Evolutionary conservation across 371 early-diverging fungal species (phyloP).

Genomic region (Apophysomyces elegans): DNA sequence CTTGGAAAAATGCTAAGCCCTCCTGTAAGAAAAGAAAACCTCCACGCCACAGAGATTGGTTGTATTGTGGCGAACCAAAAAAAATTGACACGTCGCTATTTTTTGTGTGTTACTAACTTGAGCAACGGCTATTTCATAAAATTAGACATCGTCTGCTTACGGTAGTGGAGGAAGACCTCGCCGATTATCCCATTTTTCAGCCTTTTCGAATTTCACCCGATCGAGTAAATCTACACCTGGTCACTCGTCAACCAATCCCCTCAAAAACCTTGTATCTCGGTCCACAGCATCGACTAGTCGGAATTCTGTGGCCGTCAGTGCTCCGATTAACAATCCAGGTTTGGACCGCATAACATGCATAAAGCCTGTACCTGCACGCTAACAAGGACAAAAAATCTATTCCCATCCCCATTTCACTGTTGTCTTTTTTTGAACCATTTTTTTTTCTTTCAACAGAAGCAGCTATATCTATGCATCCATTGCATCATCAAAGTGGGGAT

Average conservation of each 20-base stretch:
- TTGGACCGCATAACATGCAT: neutral
- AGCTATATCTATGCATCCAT: slow-evolving; percentile 53
- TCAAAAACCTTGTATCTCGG: slow-evolving; percentile 35
- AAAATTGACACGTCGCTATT: slow-evolving; percentile 6
- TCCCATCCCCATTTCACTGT: slow-evolving; percentile 1
- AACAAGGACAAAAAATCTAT: slow-evolving; percentile 4
- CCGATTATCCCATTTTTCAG: slow-evolving; percentile 40
- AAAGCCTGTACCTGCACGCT: neutral
- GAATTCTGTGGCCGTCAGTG: slow-evolving; percentile 26
- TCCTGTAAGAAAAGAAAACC: slow-evolving; percentile 25
- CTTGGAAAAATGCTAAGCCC: slow-evolving; percentile 19
- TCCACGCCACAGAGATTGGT: slow-evolving; percentile 23
- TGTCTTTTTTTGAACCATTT: slow-evolving; percentile 4
- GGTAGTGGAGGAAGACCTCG: slow-evolving; percentile 20
- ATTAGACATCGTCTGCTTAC: slow-evolving; percentile 7
- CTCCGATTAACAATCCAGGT: slow-evolving; percentile 39
- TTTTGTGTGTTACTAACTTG: neutral
- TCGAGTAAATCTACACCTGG: slow-evolving; percentile 24
- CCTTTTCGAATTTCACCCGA: slow-evolving; percentile 30
- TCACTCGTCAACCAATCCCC: slow-evolving; percentile 17
- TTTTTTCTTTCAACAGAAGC: slow-evolving; percentile 41
- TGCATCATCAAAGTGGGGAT: slow-evolving; percentile 23
- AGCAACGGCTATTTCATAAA: too few species aligned
- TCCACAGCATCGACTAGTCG: slow-evolving; percentile 21
- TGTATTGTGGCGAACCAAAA: too few species aligned